Evolutionary conservation across 345 rosid genomes (phyloP), one percentile per base, ranked within the genome.

Genomic region (Aurinia saxatilis): DNA sequence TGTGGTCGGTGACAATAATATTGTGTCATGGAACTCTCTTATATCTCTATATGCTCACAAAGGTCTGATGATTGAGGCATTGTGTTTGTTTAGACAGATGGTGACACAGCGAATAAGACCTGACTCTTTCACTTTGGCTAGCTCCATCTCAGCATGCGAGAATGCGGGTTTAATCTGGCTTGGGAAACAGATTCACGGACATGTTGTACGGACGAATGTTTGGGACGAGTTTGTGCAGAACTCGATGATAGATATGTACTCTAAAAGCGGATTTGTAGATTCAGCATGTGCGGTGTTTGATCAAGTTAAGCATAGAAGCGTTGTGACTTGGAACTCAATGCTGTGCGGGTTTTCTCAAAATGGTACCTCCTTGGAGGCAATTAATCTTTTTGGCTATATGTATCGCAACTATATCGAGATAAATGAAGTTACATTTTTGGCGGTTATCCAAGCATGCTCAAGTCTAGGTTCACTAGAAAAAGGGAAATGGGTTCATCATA

Each of bases 401-500:
- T 86, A 71, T 65, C 19, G 29, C 25, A 72, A 72, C 69, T 5
- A 57, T 70, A 75, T 78, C 6, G 66, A 79, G 64, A 80, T 72
- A 49, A 72, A 77, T 60, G 87, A 81, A 50, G 78, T 88, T 45
- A 79, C 89, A 35, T 81, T 82, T 75, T 71, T 83, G 57, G 57
- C 73, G 38, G 83, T 81, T 33, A 72, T 88, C 37, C 91, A 83
- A 72, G 91, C 87, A 30, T 88, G 95, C 55, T 80, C 90, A 50
- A 55, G 67, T 46, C 31, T 75, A 53, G 84, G 86, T 30, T 78
- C 78, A 35, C 80, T 87, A 25, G 80, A 74, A 49, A 87, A 72
- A 60, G 95, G 89, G 56, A 87, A 76, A 75, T 83, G 89, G 89
- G 72, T 85, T 70, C 91, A 87, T 71, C 82, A 83, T 64, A 87